Conservation (phyloP, 179 eudicot genomes). For the Nepenthes alata region DNA sequence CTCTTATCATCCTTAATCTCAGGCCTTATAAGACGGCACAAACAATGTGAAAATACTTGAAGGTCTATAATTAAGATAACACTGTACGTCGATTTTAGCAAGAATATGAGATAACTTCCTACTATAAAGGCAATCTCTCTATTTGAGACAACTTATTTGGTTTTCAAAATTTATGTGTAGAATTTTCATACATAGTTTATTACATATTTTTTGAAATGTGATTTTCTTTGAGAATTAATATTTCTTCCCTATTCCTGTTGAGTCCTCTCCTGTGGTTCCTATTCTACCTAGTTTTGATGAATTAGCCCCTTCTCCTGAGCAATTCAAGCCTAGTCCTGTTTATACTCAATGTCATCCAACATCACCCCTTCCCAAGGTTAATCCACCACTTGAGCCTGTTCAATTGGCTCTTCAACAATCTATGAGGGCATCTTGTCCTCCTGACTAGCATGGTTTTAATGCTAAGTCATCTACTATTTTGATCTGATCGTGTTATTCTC, state of each 20-base stretch:
- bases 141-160: too few species aligned
- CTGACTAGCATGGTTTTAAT: background rate
- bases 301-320: background rate
- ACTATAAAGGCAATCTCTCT: too few species aligned
- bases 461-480: background rate
- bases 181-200: too few species aligned
- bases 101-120: too few species aligned
- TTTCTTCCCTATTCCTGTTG: background rate
- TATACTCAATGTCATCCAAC: background rate
- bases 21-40: too few species aligned
- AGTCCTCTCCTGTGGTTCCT: background rate
- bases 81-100: too few species aligned
- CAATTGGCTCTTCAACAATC: background rate
- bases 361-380: background rate
- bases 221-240: background rate
- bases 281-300: background rate
- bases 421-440: background rate
- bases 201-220: slow-evolving; percentile 3
- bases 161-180: too few species aligned
- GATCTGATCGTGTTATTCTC: background rate
- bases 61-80: too few species aligned
- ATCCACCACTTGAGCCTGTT: background rate
- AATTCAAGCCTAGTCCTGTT: background rate
- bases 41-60: too few species aligned
- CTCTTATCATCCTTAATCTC: too few species aligned